Percentiles rank a stretch among this genome's conserved stretches.
Conservation (phyloP, 2,329 filamentous ascomycete genomes). For the Talaromyces atroroseus region DNA sequence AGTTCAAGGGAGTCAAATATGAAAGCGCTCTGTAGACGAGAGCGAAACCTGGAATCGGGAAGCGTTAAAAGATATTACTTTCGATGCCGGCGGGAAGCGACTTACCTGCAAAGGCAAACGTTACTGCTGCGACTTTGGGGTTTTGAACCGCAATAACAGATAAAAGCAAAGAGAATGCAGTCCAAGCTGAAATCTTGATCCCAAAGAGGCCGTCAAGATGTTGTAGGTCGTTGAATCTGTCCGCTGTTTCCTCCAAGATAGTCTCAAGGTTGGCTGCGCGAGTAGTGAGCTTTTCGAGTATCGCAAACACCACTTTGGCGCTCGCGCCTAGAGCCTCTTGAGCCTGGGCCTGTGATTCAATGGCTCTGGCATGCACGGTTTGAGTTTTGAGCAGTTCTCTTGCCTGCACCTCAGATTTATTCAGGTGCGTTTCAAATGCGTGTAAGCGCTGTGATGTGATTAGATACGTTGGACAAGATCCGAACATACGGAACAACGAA, state of each 20-base stretch:
- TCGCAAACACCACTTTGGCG: slow-evolving; percentile 25
- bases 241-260: slow-evolving; percentile 26
- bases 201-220: slow-evolving; percentile 16
- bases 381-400: slow-evolving; percentile 30
- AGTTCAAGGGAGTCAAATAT: not conserved
- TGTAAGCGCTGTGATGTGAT: slow-evolving; percentile 28
- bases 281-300: slow-evolving; percentile 25
- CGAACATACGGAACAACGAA: slow-evolving; percentile 11
- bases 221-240: slow-evolving; percentile 20
- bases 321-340: slow-evolving; percentile 25
- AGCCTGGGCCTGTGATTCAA: slow-evolving; percentile 21
- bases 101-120: slow-evolving; percentile 17
- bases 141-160: slow-evolving; percentile 22
- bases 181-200: slow-evolving; percentile 19
- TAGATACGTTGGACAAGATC: slow-evolving; percentile 12
- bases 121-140: slow-evolving; percentile 17
- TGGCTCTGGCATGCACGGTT: slow-evolving; percentile 26
- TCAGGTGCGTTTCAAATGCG: slow-evolving; percentile 28
- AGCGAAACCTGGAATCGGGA: not conserved
- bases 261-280: slow-evolving; percentile 27
- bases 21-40: slow-evolving; percentile 1
- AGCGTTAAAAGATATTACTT: not conserved
- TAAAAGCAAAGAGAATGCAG: slow-evolving; percentile 22
- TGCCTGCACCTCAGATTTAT: slow-evolving; percentile 28
- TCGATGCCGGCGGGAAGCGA: not conserved